Conservation (phyloP, 208 protist genomes). For the Balamuthia mandrillaris region DNA sequence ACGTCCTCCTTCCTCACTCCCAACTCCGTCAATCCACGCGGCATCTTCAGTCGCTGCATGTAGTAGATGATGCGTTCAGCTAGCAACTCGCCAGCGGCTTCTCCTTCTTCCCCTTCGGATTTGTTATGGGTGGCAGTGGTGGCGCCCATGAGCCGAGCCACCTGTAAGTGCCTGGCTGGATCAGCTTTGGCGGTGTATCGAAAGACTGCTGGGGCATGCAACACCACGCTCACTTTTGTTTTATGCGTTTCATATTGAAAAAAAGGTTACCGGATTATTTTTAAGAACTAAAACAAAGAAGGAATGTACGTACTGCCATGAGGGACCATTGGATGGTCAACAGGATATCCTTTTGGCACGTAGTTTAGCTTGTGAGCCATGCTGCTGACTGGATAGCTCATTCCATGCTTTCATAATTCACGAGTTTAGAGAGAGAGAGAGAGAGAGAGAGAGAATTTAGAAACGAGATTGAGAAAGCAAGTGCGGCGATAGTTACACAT, state of each 20-base stretch:
- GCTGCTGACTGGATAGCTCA: slow-evolving; percentile 54
- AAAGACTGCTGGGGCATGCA: slow-evolving; percentile 61
- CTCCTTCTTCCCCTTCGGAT: background rate
- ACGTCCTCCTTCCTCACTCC: slow-evolving; percentile 51
- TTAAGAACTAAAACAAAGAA: background rate
- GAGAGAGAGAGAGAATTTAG: background rate
- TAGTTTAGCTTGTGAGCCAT: background rate
- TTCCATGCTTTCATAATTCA: slow-evolving; percentile 28
- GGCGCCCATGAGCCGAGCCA: background rate
- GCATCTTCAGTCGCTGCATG: slow-evolving; percentile 51
- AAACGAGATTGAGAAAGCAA: background rate
- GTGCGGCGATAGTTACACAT: background rate
- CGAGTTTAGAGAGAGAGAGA: background rate
- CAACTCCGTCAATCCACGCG: slow-evolving; percentile 49
- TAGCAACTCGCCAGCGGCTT: slow-evolving; percentile 16
- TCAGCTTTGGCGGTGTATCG: slow-evolving; percentile 42
- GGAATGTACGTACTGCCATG: slow-evolving; percentile 38
- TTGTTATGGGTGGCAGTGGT: background rate
- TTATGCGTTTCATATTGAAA: background rate
- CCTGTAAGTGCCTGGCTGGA: slow-evolving; percentile 36
- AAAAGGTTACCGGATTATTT: background rate
- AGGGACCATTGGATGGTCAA: slow-evolving; percentile 48
- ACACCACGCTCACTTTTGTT: slow-evolving; percentile 45
- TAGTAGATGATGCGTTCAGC: slow-evolving; percentile 43
- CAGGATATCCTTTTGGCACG: slow-evolving; percentile 7